Evolutionary conservation across 306 rosid species (phyloP), one percentile per base, ranked within the genome.

Genomic region (Lathyrus sativus): DNA sequence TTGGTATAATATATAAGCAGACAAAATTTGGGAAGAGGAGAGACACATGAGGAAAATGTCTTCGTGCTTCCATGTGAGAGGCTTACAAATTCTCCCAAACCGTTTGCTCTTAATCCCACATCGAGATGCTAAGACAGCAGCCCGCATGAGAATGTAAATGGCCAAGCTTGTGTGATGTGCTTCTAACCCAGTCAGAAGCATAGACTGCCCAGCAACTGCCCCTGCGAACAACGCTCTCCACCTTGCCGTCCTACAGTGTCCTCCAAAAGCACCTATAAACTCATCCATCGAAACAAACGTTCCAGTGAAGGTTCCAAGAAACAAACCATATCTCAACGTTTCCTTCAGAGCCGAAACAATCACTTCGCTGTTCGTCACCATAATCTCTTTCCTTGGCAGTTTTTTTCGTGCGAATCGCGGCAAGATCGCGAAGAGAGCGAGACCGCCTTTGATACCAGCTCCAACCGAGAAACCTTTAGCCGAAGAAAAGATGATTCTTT

Each of bases 211-310:
- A 11, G 99, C 97, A 64, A 95, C 73, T 5, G 89, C 96, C 74
- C 99, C 99, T n/a, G 97, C 99, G 26, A 84, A 12, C 67, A 95
- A 62, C 83, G 97, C 89, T 84, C 99, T 85, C 99, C 99, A 95
- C 63, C 74, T 84, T 15, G 89, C 95, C 68, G 99, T 90, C 84
- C 97, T 90, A 14, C 85, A 92, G 67, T 88, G 97, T 44, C 97
- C 97, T 7, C 81, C 92, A 61, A 90, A 28, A 77, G 90, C 76
- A 67, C 58, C 95, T 6, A 95, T 78, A 65, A 88, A 76, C 81
- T 87, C 97, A 68, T 95, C 97, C 54, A 87, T 82, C 2, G 97
- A 90, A 13, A 84, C 97, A 78, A 86, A 95, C 45, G 97, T 85
- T 15, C 97, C 95, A 2, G 97, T 91, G 81, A 88, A 95, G 71